A percentile compares a stretch with the other conserved stretches of the same genome.
These are phyloP conservation scores for Chlorella sp. DNA, from an alignment of 139 green algal species.

Conservation along the genomic window DNA sequence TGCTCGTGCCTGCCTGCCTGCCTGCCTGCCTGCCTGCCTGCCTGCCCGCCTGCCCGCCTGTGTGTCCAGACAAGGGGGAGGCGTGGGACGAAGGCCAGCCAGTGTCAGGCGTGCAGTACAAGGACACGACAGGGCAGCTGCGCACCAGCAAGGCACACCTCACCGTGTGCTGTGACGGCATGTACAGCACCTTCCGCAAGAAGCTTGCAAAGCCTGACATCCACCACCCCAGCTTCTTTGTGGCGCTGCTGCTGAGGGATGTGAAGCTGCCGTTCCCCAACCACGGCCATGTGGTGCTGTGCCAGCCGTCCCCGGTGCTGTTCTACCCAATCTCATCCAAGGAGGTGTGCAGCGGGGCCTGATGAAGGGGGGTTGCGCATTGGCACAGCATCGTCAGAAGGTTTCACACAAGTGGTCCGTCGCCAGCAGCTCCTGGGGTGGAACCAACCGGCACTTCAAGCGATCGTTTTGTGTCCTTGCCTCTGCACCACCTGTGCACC, in stretches of 20 bases:
- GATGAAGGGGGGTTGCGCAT: too few relatives aligned
- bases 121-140: constrained; percentile 34
- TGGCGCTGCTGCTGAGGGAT: constrained; percentile 80
- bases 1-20: too few relatives aligned
- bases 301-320: constrained; percentile 87
- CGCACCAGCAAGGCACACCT: constrained; percentile 64
- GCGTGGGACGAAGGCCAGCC: too few relatives aligned
- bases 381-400: too few relatives aligned
- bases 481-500: too few relatives aligned
- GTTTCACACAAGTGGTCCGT: too few relatives aligned
- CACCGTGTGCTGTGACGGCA: constrained; percentile 89
- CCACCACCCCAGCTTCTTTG: constrained; percentile 85
- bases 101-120: constrained; percentile 85
- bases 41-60: too few relatives aligned
- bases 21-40: too few relatives aligned
- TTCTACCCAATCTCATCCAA: constrained; percentile 95
- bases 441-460: too few relatives aligned
- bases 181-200: constrained; percentile 88
- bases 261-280: constrained; percentile 71
- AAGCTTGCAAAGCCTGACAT: constrained; percentile 62
- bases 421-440: too few relatives aligned
- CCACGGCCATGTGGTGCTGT: constrained; percentile 94
- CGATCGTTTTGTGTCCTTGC: too few relatives aligned
- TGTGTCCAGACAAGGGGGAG: too few relatives aligned
- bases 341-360: constrained; percentile 65